Base-by-base conservation (phyloP, 768 basidiomycete genomes). In the Trametes meyenii region DNA sequence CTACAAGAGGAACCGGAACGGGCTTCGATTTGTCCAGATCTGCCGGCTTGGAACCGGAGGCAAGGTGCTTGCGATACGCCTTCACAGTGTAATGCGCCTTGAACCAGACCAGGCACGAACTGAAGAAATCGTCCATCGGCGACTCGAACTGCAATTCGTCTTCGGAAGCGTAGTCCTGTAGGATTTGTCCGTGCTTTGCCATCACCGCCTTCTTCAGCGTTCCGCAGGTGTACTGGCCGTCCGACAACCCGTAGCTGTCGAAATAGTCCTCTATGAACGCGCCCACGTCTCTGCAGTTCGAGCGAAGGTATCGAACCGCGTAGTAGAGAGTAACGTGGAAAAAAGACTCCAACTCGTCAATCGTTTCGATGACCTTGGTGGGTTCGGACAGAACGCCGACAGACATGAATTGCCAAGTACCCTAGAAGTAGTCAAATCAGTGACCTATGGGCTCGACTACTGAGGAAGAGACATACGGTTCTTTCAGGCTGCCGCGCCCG, bases 271-370 rank as follows among this genome's bases (percentile, higher is more conserved):
- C 49, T n/a, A 61, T 12, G 26, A 40, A 60, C 21, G 4, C 10
- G 16, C 24, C 59, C 4, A 36, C 23, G n/a, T 44, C 36, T 7
- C n/a, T 4, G 50, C 40, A 51, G 60, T 61, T 61, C 17, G 52
- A 55, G 10, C 3, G 13, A 23, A 62, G 49, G 23, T 62, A 62
- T 6, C 54, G 61, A 17, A 42, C 49, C 0, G 48, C 56, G 24
- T 54, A 12, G 44, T 54, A 63, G 8, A 63, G 43, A 24, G 64
- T 46, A 8, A 62, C 66, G 49, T 63, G 55, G 23, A 64, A 38
- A 29, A 67, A 61, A 1, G 66, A 61, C 39, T 67, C 66, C 8
- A 67, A 48, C 21, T 67, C 66, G 36, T 67, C 66, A 6, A 50
- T 42, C 2, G 64, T 54, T 24, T 57, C 51, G 16, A 59, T 43